Conservation (phyloP, 2,329 filamentous ascomycete species). For the Plenodomus lindquistii region DNA sequence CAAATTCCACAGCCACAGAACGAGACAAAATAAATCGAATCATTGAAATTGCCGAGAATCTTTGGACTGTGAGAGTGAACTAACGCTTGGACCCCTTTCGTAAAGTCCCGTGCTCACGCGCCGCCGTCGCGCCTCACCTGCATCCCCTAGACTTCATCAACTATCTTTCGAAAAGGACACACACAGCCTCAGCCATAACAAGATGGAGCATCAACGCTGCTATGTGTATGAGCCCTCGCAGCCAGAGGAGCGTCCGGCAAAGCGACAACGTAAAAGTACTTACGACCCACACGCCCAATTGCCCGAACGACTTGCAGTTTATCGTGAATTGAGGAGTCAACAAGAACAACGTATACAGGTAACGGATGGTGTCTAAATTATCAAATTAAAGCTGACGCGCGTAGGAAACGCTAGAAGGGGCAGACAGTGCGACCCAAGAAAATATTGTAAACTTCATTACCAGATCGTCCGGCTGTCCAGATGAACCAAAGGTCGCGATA, state of each 20-base stretch:
- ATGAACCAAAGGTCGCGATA: conserved; percentile 53
- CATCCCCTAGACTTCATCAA: conserved; percentile 12
- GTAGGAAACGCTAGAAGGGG: conserved; percentile 44
- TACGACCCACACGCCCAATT: conserved; percentile 25
- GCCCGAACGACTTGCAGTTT: conserved; percentile 61
- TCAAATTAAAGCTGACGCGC: conserved; percentile 11
- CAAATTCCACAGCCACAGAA: no score
- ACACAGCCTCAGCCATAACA: conserved; percentile 5
- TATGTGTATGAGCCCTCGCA: conserved; percentile 50
- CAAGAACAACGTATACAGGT: conserved; percentile 68
- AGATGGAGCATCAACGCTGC: conserved; percentile 55
- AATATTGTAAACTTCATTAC: conserved; percentile 47
- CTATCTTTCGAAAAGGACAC: not conserved
- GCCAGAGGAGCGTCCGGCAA: conserved; percentile 42
- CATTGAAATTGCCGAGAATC: no score
- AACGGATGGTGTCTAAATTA: not conserved
- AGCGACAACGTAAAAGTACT: conserved; percentile 46
- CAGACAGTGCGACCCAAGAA: conserved; percentile 45
- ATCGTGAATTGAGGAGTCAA: conserved; percentile 65
- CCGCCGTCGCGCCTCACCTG: conserved; percentile 17
- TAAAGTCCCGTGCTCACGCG: conserved; percentile 36
- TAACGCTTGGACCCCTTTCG: conserved; percentile 9
- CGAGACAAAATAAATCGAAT: no score
- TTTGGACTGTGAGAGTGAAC: not conserved
- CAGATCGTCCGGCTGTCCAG: conserved; percentile 20